Conservation (phyloP, 1,284 basidiomycete species). For the Papiliotrema terrestris region DNA sequence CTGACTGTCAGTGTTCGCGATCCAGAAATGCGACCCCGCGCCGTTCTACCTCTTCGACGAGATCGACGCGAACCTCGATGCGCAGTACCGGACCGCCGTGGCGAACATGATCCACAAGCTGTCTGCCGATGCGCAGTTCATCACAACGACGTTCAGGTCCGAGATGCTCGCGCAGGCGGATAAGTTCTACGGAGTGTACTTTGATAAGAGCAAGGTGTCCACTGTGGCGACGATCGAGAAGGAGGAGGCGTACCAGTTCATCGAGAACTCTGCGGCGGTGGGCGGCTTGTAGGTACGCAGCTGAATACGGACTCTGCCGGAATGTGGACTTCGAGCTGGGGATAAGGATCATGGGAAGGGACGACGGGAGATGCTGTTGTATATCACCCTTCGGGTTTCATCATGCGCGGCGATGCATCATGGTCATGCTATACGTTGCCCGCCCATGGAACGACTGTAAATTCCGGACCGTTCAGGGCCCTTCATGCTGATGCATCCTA, state of each 20-base stretch:
- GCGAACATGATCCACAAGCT: conserved; percentile 94
- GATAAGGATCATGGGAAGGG: neutral
- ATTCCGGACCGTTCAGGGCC: no score
- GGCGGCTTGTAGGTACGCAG: conserved; percentile 13
- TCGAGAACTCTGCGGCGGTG: conserved; percentile 35
- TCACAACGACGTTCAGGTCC: conserved; percentile 96
- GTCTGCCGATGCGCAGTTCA: conserved; percentile 85
- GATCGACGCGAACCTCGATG: conserved; percentile 97
- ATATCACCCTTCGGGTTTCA: neutral
- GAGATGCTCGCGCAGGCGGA: conserved; percentile 95
- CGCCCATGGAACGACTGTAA: no score
- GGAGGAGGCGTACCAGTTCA: conserved; percentile 45
- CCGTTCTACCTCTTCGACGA: conserved; percentile 99
- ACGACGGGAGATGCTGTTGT: neutral
- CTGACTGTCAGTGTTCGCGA: conserved; percentile 74
- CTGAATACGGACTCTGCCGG: neutral
- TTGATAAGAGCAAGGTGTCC: conserved; percentile 91
- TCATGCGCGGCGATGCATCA: neutral
- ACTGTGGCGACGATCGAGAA: conserved; percentile 44
- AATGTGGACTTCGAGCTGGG: neutral
- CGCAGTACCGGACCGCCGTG: conserved; percentile 95
- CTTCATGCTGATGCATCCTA: no score
- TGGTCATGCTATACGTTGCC: neutral
- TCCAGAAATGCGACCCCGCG: conserved; percentile 98
- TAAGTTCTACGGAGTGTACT: conserved; percentile 98